Evolutionary conservation across 768 basidiomycete genomes (phyloP).

Genomic region (Amanita pallidorosea): DNA sequence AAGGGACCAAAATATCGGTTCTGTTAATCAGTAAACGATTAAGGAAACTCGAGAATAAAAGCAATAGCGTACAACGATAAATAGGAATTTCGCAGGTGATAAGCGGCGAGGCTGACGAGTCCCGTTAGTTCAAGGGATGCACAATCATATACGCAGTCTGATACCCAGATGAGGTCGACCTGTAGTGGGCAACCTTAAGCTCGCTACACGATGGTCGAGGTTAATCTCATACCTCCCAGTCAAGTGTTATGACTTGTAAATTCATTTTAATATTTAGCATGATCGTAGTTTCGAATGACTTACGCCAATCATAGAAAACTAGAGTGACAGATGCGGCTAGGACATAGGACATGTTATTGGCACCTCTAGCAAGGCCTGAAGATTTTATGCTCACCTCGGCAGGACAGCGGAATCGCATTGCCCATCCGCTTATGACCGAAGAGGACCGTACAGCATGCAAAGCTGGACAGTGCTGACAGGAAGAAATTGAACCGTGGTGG

Average conservation of each 20-base stretch:
- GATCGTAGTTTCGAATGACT: not conserved
- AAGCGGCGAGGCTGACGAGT: constrained; percentile 12
- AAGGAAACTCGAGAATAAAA: not conserved
- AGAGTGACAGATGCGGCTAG: not conserved
- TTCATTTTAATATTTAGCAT: not conserved
- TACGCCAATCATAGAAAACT: constrained; percentile 16
- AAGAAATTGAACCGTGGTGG: not conserved
- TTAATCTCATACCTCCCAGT: constrained; percentile 13
- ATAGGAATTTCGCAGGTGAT: constrained; percentile 14
- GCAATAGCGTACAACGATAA: constrained; percentile 13
- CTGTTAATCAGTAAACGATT: constrained; percentile 7
- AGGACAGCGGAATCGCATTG: not conserved
- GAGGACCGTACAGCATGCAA: not conserved
- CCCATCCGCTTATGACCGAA: not conserved
- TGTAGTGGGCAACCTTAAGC: constrained; percentile 2
- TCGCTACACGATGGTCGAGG: not conserved
- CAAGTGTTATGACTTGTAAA: constrained; percentile 17
- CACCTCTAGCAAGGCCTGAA: not conserved
- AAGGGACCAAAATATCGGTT: constrained; percentile 19
- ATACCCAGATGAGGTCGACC: constrained; percentile 20
- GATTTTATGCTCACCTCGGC: not conserved
- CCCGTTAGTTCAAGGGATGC: not conserved
- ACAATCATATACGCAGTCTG: not conserved
- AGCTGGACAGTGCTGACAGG: not conserved
- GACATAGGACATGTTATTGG: not conserved